Evolutionary conservation across 1,284 basidiomycete species (phyloP).

Genomic region (Puccinia coronata): DNA sequence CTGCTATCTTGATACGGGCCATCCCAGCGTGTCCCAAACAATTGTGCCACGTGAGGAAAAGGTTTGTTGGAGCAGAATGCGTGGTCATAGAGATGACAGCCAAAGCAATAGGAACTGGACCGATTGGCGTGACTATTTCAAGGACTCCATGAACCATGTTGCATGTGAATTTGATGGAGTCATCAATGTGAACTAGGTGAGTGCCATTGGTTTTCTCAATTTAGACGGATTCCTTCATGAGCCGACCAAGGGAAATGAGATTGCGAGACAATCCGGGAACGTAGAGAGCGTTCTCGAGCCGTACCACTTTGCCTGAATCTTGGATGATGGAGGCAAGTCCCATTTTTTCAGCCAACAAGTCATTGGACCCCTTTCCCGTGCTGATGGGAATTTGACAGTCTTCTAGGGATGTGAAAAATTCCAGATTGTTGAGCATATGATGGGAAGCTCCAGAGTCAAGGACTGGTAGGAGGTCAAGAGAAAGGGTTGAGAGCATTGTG

Average conservation of each 20-base stretch:
- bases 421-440: neutral
- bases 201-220: neutral
- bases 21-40: neutral
- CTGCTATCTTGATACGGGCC: neutral
- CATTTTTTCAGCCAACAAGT: neutral
- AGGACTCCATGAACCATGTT: neutral
- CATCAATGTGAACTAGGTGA: neutral
- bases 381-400: neutral
- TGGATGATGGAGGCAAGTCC: neutral
- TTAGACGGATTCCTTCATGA: neutral
- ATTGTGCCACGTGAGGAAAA: neutral
- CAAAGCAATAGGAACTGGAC: neutral
- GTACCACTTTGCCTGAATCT: neutral
- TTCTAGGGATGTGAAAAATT: neutral
- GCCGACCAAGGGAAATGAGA: neutral
- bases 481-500: too few relatives aligned
- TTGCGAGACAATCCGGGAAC: neutral
- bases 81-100: neutral
- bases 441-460: too few relatives aligned
- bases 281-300: neutral
- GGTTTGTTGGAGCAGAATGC: neutral
- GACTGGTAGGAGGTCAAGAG: too few relatives aligned
- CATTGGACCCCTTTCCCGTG: neutral
- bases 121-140: neutral
- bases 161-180: neutral